phyloP scores from a whole-genome alignment of 75 land plant species.

The Ceratopteris richardii region DNA sequence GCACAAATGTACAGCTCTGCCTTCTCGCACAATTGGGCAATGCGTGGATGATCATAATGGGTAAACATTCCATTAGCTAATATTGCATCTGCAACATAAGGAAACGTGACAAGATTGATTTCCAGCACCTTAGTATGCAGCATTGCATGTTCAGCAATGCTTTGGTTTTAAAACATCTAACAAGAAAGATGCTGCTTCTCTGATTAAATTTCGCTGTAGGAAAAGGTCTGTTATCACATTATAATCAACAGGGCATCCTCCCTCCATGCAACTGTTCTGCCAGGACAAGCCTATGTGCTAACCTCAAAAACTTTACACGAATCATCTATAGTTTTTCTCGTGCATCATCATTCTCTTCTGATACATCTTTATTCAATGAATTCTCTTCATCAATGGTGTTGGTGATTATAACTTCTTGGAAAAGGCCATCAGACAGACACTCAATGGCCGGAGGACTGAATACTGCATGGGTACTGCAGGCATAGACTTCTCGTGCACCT shows the following conservation, averaged over 20 bases:
- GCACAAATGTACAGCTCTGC: no score
- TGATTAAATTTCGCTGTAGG: slow-evolving; percentile 94
- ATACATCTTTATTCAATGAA: slow-evolving; percentile 28
- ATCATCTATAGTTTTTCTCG: slow-evolving; percentile 65
- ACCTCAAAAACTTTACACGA: slow-evolving; percentile 77
- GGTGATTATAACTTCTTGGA: slow-evolving; percentile 93
- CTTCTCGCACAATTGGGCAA: no score
- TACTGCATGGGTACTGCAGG: slow-evolving; percentile 84
- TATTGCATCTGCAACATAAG: slow-evolving; percentile 99
- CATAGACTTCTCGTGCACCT: slow-evolving; percentile 94
- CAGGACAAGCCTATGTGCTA: slow-evolving; percentile 78
- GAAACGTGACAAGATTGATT: slow-evolving; percentile 90
- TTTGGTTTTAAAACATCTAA: no score
- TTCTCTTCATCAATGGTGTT: slow-evolving; percentile 66
- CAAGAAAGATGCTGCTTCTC: slow-evolving; percentile 92
- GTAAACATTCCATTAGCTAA: no score
- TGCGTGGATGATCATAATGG: no score
- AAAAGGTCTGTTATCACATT: slow-evolving; percentile 93
- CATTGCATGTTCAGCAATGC: slow-evolving; percentile 80
- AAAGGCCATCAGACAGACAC: slow-evolving; percentile 86
- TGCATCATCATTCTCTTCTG: slow-evolving; percentile 57
- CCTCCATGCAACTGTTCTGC: slow-evolving; percentile 61
- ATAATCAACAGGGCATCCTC: slow-evolving; percentile 96
- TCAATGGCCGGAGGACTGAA: slow-evolving; percentile 91
- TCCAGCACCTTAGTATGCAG: slow-evolving; percentile 97